Evolutionary conservation across 345 rosid species (phyloP).

Genomic region (Clausena lansium): DNA sequence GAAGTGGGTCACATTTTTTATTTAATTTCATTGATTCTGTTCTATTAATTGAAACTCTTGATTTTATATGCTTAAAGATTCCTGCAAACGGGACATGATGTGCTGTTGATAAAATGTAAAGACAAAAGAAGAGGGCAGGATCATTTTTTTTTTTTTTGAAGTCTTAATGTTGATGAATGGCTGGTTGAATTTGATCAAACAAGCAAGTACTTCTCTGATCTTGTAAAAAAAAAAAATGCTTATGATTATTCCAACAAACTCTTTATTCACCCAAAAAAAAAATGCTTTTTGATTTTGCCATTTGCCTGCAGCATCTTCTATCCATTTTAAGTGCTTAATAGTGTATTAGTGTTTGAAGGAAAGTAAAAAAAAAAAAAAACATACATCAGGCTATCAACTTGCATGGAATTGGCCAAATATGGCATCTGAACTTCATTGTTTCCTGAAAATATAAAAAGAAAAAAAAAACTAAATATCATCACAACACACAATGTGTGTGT

Average conservation of each 20-base stretch:
- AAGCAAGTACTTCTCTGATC: background rate
- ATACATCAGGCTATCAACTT: constrained; percentile 39
- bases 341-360: no score
- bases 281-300: background rate
- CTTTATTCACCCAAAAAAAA: background rate
- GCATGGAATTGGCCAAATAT: constrained; percentile 26
- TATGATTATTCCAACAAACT: background rate
- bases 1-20: background rate
- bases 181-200: constrained; percentile 2
- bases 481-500: background rate
- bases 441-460: constrained; percentile 25
- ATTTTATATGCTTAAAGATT: background rate
- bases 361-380: background rate
- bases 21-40: background rate
- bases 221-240: background rate
- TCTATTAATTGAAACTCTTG: background rate
- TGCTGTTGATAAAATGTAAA: background rate
- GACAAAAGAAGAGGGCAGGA: constrained; percentile 8
- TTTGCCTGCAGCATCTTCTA: background rate
- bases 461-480: background rate
- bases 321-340: background rate
- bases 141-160: background rate
- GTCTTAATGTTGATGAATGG: background rate
- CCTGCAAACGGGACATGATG: background rate
- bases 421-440: constrained; percentile 39